Conservation (phyloP, 108 stramenopile genomes). For the Skeletonema tropicum region DNA sequence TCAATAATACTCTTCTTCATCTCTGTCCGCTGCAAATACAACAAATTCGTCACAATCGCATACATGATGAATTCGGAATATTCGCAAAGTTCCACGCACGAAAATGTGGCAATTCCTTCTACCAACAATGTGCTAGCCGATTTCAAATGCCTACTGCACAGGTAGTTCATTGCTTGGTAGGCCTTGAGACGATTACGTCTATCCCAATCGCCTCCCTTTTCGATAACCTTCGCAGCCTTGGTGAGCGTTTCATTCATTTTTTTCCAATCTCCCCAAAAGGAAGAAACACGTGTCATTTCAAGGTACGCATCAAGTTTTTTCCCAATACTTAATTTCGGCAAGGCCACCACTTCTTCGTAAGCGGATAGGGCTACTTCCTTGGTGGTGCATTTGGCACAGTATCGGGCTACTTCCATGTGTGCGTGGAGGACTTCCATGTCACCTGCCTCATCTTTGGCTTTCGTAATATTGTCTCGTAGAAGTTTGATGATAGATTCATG, state of each 20-base stretch:
- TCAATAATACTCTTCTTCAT: constrained; percentile 95
- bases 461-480: constrained; percentile 61
- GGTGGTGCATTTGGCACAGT: constrained; percentile 84
- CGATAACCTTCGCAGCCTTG: constrained; percentile 78
- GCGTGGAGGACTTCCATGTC: constrained; percentile 98
- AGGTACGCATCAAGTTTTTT: constrained; percentile 96
- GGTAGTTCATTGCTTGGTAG: constrained; percentile 84
- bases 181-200: constrained; percentile 97
- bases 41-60: constrained; percentile 87
- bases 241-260: constrained; percentile 54
- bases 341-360: constrained; percentile 79
- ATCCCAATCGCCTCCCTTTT: constrained; percentile 98
- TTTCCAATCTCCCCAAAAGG: constrained; percentile 81
- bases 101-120: constrained; percentile 96
- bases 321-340: constrained; percentile 92
- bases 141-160: constrained; percentile 84
- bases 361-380: constrained; percentile 82
- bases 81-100: constrained; percentile 93
- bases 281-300: constrained; percentile 86
- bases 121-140: constrained; percentile 86
- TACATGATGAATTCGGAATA: constrained; percentile 94
- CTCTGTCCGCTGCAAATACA: constrained; percentile 83
- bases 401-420: constrained; percentile 81
- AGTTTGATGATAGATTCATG: constrained; percentile 50
- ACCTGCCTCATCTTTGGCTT: constrained; percentile 92